Evolutionary conservation across 2,329 filamentous ascomycete genomes (phyloP), one percentile per base, ranked within the genome.

Genomic region (Calonectria naviculata): DNA sequence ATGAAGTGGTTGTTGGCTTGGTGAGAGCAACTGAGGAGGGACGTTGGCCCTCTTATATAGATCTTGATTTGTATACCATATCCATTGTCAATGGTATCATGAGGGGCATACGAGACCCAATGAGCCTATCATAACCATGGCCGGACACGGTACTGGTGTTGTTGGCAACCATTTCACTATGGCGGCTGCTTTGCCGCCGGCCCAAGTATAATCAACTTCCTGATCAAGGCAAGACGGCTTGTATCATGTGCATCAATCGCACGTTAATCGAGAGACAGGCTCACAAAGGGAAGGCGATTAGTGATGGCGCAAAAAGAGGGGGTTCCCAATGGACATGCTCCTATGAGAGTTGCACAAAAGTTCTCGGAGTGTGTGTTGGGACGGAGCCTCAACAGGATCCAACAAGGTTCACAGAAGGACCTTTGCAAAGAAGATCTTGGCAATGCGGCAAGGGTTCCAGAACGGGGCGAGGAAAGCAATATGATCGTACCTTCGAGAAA

Each of bases 221-320:
- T 76, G 47, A 71, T 78, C 36, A 36, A 71, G 72, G 24, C 60
- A 68, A 54, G 49, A 72, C 52, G 44, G 61, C 67, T 49, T 60
- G 63, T 62, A 46, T 71, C 28, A 38, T 60, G 54, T 44, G 62
- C 67, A 70, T 67, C 28, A 67, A 71, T 60, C 13, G 54, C 41
- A 63, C 72, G 52, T 52, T 54, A 63, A 60, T 67, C 26, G 61
- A 47, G 60, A 68, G 62, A 38, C 47, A 60, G 65, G 70, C 58
- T 76, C 76, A 73, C 61, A 78, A 78, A 47, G 29, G 76, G 75
- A 77, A 78, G 76, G 74, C 69, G 69, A 69, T 5, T 34, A 49
- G 60, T 31, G 54, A 73, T 72, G 66, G 41, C 52, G 61, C 34
- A 29, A 74, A 47, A 36, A 34, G 60, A 47, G 65, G 41, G 67